Conservation (phyloP, 106 monocot genomes). For the Apostasia ramifera region DNA sequence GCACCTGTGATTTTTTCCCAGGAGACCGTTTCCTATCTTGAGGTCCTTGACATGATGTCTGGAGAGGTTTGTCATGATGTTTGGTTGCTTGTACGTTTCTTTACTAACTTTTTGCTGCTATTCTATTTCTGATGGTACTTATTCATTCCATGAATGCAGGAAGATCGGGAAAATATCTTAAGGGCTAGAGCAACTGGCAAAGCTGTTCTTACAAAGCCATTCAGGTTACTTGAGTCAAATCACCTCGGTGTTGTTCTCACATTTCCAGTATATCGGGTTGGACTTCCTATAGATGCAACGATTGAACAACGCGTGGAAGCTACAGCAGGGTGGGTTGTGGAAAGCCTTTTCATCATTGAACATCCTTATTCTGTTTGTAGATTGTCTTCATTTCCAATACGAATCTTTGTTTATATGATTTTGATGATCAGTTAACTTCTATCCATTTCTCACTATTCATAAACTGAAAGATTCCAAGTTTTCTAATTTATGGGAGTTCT, state of each 20-base stretch:
- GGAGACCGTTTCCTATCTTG: slow-evolving; percentile 89
- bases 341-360: not conserved
- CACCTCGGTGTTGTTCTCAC: slow-evolving; percentile 86
- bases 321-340: slow-evolving; percentile 66
- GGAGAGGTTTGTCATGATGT: slow-evolving; percentile 48
- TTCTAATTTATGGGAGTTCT: no score
- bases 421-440: not conserved
- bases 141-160: slow-evolving; percentile 30
- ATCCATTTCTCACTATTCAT: not conserved
- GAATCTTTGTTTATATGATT: not conserved
- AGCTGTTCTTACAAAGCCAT: slow-evolving; percentile 85
- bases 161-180: slow-evolving; percentile 86
- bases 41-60: slow-evolving; percentile 95
- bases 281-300: slow-evolving; percentile 43
- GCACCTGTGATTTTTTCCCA: slow-evolving; percentile 96
- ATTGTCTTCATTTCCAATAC: not conserved
- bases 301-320: slow-evolving; percentile 67
- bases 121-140: not conserved
- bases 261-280: slow-evolving; percentile 62
- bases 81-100: not conserved
- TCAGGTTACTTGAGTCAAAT: slow-evolving; percentile 67
- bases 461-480: no score
- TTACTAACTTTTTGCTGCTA: not conserved
- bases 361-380: not conserved
- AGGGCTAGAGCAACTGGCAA: slow-evolving; percentile 86